Conservation (phyloP, 768 basidiomycete species). For the Kwoniella dejecticola region DNA sequence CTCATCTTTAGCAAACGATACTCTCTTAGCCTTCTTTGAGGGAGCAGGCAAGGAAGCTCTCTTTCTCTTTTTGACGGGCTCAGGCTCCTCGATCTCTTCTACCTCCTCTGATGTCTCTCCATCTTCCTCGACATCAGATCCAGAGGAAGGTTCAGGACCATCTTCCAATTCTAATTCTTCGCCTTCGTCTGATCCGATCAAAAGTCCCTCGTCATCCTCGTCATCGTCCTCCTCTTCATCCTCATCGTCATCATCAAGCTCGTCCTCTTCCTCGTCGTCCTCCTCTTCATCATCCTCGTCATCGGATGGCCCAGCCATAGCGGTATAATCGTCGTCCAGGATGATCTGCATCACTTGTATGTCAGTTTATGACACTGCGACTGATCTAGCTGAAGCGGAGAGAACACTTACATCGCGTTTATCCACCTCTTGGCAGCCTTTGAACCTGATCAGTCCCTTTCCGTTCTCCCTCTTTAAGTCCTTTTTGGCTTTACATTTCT, state of each 20-base stretch:
- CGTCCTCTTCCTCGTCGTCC: slow-evolving; percentile 58
- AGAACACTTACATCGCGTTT: slow-evolving; percentile 56
- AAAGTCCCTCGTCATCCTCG: slow-evolving; percentile 35
- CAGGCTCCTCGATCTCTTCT: slow-evolving; percentile 55
- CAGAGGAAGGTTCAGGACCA: slow-evolving; percentile 53
- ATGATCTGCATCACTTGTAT: slow-evolving; percentile 55
- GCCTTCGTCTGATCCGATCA: slow-evolving; percentile 32
- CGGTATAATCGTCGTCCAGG: slow-evolving; percentile 58
- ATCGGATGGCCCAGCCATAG: slow-evolving; percentile 54
- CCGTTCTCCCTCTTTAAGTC: slow-evolving; percentile 65
- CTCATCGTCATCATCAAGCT: slow-evolving; percentile 55
- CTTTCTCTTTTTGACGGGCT: slow-evolving; percentile 43
- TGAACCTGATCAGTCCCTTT: slow-evolving; percentile 65
- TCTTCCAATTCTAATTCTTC: slow-evolving; percentile 41
- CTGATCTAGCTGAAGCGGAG: slow-evolving; percentile 49
- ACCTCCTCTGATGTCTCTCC: slow-evolving; percentile 53
- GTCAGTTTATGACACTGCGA: slow-evolving; percentile 1
- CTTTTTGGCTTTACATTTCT: slow-evolving; percentile 62
- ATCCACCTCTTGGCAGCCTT: slow-evolving; percentile 56
- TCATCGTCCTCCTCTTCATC: slow-evolving; percentile 44
- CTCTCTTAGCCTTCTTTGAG: slow-evolving; percentile 36
- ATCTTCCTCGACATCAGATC: slow-evolving; percentile 58
- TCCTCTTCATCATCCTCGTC: slow-evolving; percentile 53
- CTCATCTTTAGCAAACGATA: slow-evolving; percentile 36
- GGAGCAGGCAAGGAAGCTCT: slow-evolving; percentile 19